Percentiles rank a stretch among this genome's conserved stretches.
Evolutionary conservation across 805 yeast species (phyloP).

Genomic region (Yarrowia yakushimensis): DNA sequence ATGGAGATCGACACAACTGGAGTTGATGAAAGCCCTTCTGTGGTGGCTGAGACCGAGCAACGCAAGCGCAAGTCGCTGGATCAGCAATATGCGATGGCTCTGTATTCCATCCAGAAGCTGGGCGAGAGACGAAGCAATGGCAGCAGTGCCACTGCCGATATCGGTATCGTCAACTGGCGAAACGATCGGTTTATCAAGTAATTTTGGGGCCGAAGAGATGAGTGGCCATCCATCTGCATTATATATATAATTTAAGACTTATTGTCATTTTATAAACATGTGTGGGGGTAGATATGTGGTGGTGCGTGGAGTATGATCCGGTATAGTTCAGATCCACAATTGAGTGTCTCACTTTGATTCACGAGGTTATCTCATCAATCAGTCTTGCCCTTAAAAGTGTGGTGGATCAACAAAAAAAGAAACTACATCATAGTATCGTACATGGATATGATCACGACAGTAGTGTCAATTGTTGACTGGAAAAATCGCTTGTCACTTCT

Average conservation of each 20-base stretch:
- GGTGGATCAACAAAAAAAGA: too few relatives aligned
- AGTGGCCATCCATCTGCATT: not conserved
- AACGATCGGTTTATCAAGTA: constrained; percentile 16
- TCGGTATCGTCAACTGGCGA: constrained; percentile 20
- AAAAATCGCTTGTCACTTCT: too few relatives aligned
- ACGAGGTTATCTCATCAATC: too few relatives aligned
- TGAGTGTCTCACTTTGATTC: not conserved
- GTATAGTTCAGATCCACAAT: too few relatives aligned
- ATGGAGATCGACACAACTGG: not conserved
- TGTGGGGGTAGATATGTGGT: too few relatives aligned
- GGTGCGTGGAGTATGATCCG: too few relatives aligned
- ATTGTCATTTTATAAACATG: not conserved
- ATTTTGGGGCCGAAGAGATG: not conserved
- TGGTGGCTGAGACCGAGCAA: not conserved
- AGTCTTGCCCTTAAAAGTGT: too few relatives aligned
- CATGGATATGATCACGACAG: too few relatives aligned
- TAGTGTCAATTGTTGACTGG: too few relatives aligned
- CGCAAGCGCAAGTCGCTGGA: constrained; percentile 19
- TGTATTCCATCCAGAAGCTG: constrained; percentile 18
- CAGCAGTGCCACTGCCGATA: constrained; percentile 20
- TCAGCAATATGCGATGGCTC: constrained; percentile 20
- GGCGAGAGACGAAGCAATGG: constrained; percentile 13
- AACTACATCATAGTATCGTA: too few relatives aligned
- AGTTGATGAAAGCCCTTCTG: not conserved
- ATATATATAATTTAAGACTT: constrained; percentile 14